phyloP scores from a whole-genome alignment of 1,139 yeast species.

The Kodamaea ohmeri region DNA sequence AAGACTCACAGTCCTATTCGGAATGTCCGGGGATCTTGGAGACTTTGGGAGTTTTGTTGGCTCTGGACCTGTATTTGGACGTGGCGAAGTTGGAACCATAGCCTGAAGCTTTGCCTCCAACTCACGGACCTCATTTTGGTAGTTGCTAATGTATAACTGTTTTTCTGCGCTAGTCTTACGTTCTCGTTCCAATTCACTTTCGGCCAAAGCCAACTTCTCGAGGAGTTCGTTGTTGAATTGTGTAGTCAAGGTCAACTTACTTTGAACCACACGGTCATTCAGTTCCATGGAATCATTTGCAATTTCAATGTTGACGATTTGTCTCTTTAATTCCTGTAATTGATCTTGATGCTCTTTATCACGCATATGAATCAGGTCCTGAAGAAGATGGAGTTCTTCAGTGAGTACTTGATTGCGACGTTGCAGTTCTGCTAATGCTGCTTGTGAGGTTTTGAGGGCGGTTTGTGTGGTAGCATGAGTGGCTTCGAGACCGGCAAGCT shows the following conservation, averaged over 20 bases:
- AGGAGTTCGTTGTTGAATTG: slow-evolving; percentile 42
- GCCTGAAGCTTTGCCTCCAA: slow-evolving; percentile 11
- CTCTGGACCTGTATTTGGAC: not conserved
- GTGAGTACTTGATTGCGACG: slow-evolving; percentile 17
- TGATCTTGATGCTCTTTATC: slow-evolving; percentile 21
- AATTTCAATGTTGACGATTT: slow-evolving; percentile 40
- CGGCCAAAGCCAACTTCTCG: slow-evolving; percentile 42
- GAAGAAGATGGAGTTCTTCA: slow-evolving; percentile 24
- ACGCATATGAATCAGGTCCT: slow-evolving; percentile 19
- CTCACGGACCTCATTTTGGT: slow-evolving; percentile 32
- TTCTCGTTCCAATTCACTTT: slow-evolving; percentile 41
- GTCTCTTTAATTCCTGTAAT: slow-evolving; percentile 26
- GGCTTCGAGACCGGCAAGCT: slow-evolving; percentile 34
- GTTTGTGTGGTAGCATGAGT: slow-evolving; percentile 22
- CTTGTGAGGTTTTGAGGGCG: slow-evolving; percentile 17
- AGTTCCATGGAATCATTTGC: slow-evolving; percentile 42
- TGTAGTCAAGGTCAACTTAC: slow-evolving; percentile 33
- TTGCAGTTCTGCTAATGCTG: slow-evolving; percentile 16
- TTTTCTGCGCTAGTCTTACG: slow-evolving; percentile 30
- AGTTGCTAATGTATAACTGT: slow-evolving; percentile 34
- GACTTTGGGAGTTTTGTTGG: not conserved
- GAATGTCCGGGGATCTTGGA: slow-evolving; percentile 1
- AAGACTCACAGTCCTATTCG: not conserved
- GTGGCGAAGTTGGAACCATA: slow-evolving; percentile 1
- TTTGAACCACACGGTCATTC: slow-evolving; percentile 34